Evolutionary conservation across 208 protist genomes (phyloP).

Genomic region (Trypanosoma scelopori): DNA sequence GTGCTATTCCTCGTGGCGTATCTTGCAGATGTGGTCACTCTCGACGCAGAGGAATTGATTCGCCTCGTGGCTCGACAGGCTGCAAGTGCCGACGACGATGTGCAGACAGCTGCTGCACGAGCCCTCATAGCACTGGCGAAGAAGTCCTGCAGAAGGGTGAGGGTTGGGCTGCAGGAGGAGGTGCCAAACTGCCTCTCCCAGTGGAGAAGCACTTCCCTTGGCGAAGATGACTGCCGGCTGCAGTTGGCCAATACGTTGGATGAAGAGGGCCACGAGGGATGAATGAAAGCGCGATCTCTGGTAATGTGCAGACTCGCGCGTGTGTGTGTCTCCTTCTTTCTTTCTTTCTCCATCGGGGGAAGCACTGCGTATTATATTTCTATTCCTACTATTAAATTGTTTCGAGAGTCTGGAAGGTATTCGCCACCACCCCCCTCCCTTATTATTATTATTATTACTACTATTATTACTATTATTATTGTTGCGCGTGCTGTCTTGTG

Average conservation of each 20-base stretch:
- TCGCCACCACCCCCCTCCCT: too few relatives aligned
- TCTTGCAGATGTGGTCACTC: conserved; percentile 36
- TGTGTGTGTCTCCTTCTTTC: background rate
- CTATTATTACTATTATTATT: too few relatives aligned
- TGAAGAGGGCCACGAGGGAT: conserved; percentile 10
- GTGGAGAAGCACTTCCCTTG: conserved; percentile 35
- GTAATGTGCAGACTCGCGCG: too few relatives aligned
- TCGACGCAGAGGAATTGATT: conserved; percentile 38
- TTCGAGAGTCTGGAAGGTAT: too few relatives aligned
- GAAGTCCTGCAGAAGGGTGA: conserved; percentile 36
- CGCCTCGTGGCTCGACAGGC: conserved; percentile 23
- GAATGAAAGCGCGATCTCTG: too few relatives aligned
- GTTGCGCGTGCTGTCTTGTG: background rate
- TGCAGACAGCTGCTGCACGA: conserved; percentile 49
- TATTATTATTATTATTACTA: too few relatives aligned
- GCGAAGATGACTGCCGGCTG: conserved; percentile 33
- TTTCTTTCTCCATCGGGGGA: background rate
- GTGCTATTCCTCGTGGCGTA: conserved; percentile 54
- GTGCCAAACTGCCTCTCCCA: conserved; percentile 34
- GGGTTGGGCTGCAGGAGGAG: conserved; percentile 26
- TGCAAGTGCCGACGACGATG: conserved; percentile 21
- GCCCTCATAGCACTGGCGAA: conserved; percentile 28
- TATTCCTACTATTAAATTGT: background rate
- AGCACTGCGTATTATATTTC: background rate
- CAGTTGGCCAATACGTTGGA: conserved; percentile 28